Evolutionary conservation across 305 asterid genomes (phyloP).

Genomic region (Fraxinus angustifolia): DNA sequence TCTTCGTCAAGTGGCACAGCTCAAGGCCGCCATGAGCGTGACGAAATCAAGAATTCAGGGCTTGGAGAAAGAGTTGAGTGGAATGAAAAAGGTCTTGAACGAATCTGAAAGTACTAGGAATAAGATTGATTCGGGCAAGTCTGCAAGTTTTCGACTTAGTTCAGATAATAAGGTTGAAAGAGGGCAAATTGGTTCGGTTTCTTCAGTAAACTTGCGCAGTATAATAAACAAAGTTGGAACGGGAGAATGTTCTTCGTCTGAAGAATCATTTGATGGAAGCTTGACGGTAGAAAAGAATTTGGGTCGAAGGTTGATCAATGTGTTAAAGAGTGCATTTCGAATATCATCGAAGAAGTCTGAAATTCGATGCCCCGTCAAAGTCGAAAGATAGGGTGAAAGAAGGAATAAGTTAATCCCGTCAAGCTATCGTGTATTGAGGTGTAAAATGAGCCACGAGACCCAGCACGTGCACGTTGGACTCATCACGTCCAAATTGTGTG

Average conservation of each 20-base stretch:
- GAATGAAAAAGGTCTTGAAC: constrained; percentile 44
- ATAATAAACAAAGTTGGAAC: constrained; percentile 20
- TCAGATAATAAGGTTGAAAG: constrained; percentile 32
- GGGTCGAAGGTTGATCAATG: constrained; percentile 51
- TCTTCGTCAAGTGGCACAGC: constrained; percentile 57
- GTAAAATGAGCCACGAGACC: not conserved
- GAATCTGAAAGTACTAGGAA: constrained; percentile 32
- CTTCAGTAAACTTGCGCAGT: constrained; percentile 46
- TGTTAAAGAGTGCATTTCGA: constrained; percentile 53
- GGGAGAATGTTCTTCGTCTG: constrained; percentile 38
- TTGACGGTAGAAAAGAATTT: constrained; percentile 31
- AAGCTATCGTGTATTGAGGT: not conserved
- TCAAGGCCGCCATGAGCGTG: constrained; percentile 55
- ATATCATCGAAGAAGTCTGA: constrained; percentile 43
- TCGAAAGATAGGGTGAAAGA: not conserved
- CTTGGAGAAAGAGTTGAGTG: constrained; percentile 61
- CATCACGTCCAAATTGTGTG: not conserved
- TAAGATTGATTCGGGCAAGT: constrained; percentile 35
- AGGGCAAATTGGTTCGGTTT: constrained; percentile 45
- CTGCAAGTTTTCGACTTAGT: constrained; percentile 43
- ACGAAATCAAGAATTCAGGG: constrained; percentile 58
- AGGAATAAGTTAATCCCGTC: not conserved
- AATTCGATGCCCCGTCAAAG: constrained; percentile 2
- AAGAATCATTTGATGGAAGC: constrained; percentile 32
- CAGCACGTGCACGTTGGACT: not conserved